A percentile compares a stretch with the other conserved stretches of the same genome.
These are phyloP conservation scores for Ustilago lituana DNA, from an alignment of 1,284 basidiomycete genomes.

Conservation along the genomic window DNA sequence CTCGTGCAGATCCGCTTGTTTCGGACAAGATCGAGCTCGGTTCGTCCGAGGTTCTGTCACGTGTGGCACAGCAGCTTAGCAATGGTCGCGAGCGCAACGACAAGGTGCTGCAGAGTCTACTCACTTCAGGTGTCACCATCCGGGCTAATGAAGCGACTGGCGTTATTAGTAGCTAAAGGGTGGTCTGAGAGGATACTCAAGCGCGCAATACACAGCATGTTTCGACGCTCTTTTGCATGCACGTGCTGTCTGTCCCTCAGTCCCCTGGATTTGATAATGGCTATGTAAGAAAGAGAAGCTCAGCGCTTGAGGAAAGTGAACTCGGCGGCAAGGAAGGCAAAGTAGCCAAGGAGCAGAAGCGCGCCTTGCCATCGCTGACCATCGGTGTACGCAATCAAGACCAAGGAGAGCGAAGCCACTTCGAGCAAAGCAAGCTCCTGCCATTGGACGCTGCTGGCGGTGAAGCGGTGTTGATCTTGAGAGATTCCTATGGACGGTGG, in stretches of 20 bases:
- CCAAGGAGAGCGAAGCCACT: slow-evolving; percentile 37
- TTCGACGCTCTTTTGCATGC: no score
- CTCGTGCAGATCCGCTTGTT: slow-evolving; percentile 58
- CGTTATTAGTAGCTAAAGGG: slow-evolving; percentile 43
- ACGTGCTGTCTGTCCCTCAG: no score
- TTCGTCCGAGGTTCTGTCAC: slow-evolving; percentile 53
- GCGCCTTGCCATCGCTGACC: slow-evolving; percentile 46
- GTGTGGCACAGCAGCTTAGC: slow-evolving; percentile 29
- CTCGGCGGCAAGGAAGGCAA: slow-evolving; percentile 49
- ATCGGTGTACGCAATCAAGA: slow-evolving; percentile 45
- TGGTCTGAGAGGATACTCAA: no score
- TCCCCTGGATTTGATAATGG: no score
- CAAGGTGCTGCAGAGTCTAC: slow-evolving; percentile 40
- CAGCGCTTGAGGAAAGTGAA: slow-evolving; percentile 40
- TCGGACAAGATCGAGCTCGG: slow-evolving; percentile 59
- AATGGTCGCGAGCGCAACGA: slow-evolving; percentile 44
- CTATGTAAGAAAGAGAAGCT: no score
- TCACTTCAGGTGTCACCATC: slow-evolving; percentile 43
- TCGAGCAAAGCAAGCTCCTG: slow-evolving; percentile 34
- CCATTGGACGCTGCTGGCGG: slow-evolving; percentile 36
- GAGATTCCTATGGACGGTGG: background rate
- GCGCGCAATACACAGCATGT: no score
- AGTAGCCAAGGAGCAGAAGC: slow-evolving; percentile 40
- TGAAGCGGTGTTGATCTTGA: slow-evolving; percentile 10
- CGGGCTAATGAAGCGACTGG: slow-evolving; percentile 28